These are phyloP conservation scores for Phyllostachys edulis DNA, from an alignment of 176 grass and related monocot genomes.

Conservation along the genomic window DNA sequence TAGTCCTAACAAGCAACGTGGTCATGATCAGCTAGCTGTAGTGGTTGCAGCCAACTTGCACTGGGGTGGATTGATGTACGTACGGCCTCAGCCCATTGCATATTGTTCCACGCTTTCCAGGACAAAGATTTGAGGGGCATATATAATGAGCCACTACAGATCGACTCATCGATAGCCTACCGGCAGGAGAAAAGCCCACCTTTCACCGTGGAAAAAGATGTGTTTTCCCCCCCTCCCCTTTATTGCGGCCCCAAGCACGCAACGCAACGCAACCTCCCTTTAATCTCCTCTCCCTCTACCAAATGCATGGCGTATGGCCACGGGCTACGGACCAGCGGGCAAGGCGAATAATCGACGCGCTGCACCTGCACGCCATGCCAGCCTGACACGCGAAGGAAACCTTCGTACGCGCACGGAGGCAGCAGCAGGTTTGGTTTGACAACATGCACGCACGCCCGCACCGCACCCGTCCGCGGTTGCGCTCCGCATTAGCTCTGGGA, in stretches of 20 bases:
- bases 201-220: conserved; percentile 4
- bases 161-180: background rate
- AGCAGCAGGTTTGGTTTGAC: background rate
- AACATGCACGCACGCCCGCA: background rate
- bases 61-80: conserved; percentile 1
- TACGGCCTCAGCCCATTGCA: conserved; percentile 30
- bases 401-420: conserved; percentile 9
- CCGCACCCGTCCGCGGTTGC: background rate
- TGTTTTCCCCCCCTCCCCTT: background rate
- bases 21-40: background rate
- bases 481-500: background rate
- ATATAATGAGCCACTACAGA: too few relatives aligned
- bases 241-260: background rate
- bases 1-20: background rate
- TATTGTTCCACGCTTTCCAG: conserved; percentile 27
- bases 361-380: background rate
- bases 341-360: background rate
- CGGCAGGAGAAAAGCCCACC: background rate
- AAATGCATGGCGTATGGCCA: background rate
- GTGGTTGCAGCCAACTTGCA: conserved; percentile 24
- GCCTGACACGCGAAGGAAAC: conserved; percentile 33
- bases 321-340: background rate
- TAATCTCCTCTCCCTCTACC: background rate
- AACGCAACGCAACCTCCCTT: background rate
- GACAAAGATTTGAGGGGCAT: conserved; percentile 34